Conservation (phyloP, 495 filamentous ascomycete genomes). For the Pyronema omphalodes region DNA sequence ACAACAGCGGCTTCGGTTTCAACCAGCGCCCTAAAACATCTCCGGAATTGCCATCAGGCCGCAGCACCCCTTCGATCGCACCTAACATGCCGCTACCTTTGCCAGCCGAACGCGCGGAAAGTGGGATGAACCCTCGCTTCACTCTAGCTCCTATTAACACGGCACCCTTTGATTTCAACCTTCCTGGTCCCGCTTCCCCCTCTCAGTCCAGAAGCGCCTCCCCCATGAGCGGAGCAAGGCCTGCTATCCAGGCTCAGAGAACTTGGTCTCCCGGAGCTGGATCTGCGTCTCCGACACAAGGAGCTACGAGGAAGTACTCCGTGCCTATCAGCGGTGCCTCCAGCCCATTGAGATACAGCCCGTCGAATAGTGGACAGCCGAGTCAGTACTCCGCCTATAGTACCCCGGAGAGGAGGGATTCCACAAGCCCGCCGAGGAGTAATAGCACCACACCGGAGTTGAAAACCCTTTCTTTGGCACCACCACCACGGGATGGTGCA, state of each 20-base stretch:
- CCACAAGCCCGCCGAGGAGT: too few species aligned
- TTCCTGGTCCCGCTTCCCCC: background rate
- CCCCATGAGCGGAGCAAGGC: background rate
- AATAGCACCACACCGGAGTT: too few species aligned
- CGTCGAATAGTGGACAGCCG: background rate
- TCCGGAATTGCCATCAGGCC: too few species aligned
- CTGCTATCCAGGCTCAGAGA: background rate
- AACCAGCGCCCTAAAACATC: background rate
- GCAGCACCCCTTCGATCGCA: background rate
- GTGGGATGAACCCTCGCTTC: background rate
- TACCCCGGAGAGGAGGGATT: background rate
- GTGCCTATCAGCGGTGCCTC: background rate
- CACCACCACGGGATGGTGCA: too few species aligned
- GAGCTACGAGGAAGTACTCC: background rate
- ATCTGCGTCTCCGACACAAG: background rate
- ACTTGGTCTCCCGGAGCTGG: background rate
- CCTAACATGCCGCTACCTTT: background rate
- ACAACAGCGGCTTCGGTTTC: background rate
- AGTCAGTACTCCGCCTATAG: background rate
- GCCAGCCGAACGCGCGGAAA: background rate
- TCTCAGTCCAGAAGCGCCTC: background rate
- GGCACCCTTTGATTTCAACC: background rate
- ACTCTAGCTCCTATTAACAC: background rate
- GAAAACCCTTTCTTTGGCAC: too few species aligned
- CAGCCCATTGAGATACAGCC: conserved; percentile 1